Conservation (phyloP, 345 rosid genomes). For the Salix suchowensis region DNA sequence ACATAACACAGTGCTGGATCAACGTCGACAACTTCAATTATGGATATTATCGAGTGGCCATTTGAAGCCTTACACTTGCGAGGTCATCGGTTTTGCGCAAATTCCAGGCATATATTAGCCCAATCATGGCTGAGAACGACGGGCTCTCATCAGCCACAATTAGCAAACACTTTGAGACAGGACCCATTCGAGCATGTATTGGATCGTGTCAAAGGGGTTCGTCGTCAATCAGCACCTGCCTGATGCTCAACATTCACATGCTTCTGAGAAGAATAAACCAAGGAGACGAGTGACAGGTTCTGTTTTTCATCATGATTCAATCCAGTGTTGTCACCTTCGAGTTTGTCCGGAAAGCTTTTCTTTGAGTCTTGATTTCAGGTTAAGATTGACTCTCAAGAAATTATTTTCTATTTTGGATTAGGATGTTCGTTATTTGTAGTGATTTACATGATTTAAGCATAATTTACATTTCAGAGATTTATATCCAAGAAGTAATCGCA, state of each 20-base stretch:
- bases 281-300: neutral
- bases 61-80: slow-evolving; percentile 17
- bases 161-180: slow-evolving; percentile 11
- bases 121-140: neutral
- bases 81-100: slow-evolving; percentile 10
- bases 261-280: slow-evolving; percentile 4
- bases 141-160: neutral
- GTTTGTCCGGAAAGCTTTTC: neutral
- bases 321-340: neutral
- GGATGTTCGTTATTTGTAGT: neutral
- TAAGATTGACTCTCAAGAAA: too few relatives aligned
- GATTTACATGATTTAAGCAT: neutral
- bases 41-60: slow-evolving; percentile 9
- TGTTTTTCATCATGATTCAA: neutral
- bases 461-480: neutral
- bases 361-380: neutral
- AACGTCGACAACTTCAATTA: neutral
- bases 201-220: neutral
- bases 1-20: neutral
- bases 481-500: neutral
- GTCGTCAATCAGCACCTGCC: neutral
- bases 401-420: neutral
- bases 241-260: neutral
- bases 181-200: neutral
- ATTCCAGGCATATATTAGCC: neutral